Percentiles rank a stretch among this genome's conserved stretches.
These are phyloP conservation scores for Glaciozyma martinii DNA, from an alignment of 768 basidiomycete species.

Conservation along the genomic window DNA sequence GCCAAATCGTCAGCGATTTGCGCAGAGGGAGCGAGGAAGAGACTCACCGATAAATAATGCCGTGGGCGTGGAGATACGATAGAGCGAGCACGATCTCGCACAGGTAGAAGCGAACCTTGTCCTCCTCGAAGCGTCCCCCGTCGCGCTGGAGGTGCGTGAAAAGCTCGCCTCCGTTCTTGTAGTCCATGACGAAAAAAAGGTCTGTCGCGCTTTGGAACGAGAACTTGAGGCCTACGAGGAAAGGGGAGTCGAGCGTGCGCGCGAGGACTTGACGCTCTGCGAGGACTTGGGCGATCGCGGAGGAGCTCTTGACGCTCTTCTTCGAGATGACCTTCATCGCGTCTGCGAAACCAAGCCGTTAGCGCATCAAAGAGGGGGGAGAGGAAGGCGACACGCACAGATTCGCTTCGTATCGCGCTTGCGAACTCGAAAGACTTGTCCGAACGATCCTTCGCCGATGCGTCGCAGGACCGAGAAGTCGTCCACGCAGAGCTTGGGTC, in stretches of 20 bases:
- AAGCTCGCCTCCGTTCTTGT: conserved; percentile 76
- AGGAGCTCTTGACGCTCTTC: conserved; percentile 94
- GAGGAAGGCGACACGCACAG: conserved; percentile 16
- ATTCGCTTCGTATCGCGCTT: conserved; percentile 95
- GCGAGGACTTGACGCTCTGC: conserved; percentile 97
- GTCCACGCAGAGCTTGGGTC: conserved; percentile 28
- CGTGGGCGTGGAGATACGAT: conserved; percentile 89
- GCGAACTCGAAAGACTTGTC: conserved; percentile 90
- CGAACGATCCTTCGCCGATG: conserved; percentile 94
- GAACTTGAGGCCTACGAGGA: conserved; percentile 94
- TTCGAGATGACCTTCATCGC: conserved; percentile 98
- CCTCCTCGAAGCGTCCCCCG: conserved; percentile 91
- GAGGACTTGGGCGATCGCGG: conserved; percentile 75
- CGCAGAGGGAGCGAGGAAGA: neutral
- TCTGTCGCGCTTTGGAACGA: conserved; percentile 44
- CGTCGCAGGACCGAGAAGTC: conserved; percentile 97
- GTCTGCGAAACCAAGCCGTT: conserved; percentile 43
- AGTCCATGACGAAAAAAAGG: conserved; percentile 29
- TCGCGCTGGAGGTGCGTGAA: conserved; percentile 97
- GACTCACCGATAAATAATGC: conserved; percentile 61
- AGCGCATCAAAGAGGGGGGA: neutral
- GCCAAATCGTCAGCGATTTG: neutral
- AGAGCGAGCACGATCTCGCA: conserved; percentile 88
- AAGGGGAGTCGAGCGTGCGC: conserved; percentile 64
- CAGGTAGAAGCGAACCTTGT: conserved; percentile 82